Base-by-base conservation (phyloP, 2,329 filamentous ascomycete species). In the Apiospora koreana region DNA sequence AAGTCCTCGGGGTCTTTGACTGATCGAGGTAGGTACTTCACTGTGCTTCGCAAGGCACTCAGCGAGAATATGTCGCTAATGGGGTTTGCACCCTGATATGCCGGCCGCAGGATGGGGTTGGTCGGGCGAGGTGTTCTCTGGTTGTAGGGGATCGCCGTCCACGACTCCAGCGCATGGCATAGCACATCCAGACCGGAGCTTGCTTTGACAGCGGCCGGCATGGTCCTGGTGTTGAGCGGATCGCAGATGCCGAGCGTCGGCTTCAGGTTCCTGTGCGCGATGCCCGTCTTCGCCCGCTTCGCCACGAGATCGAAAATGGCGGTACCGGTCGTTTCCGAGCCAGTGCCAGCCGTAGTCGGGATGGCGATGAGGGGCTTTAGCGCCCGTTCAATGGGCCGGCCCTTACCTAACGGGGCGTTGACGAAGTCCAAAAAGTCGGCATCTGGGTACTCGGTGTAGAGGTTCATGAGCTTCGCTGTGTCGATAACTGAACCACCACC, bases 31-130 rank as follows among this genome's bases (percentile, higher is more conserved):
- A 99, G 90, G 78, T 98, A 99, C 82, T 97, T 95, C 74, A 98
- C 90, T 0, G 95, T 97, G 76, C 89, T 89, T 41, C 89, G 87
- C 7, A 99, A 87, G 0, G 96, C 95, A 75, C 93, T 92, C 25
- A 99, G 86, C 3, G 94, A 97, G 85, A 99, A 99, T 74, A 99
- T 95, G 79, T 99, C 96, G 58, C 93, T 97, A 76, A 99, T 99
- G 2, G 96, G 96, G 80, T 99, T 99, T 8, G 96, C 94, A 50
- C 96, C 96, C 81, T 99, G 96, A 79, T 99, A 99, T 0, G 96
- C 95, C 0, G 96, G 96, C 4, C 96, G 88, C 71, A 95, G 87
- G 75, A 99, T 93, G 0, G 97, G 96, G 80, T 99, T 98, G 4
- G 89, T 83, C 0, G 97, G 97, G 2, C 95, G 87, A 0, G 96